Base-by-base conservation (phyloP, 2,329 filamentous ascomycete genomes). In the Pseudogymnoascus destructans region DNA sequence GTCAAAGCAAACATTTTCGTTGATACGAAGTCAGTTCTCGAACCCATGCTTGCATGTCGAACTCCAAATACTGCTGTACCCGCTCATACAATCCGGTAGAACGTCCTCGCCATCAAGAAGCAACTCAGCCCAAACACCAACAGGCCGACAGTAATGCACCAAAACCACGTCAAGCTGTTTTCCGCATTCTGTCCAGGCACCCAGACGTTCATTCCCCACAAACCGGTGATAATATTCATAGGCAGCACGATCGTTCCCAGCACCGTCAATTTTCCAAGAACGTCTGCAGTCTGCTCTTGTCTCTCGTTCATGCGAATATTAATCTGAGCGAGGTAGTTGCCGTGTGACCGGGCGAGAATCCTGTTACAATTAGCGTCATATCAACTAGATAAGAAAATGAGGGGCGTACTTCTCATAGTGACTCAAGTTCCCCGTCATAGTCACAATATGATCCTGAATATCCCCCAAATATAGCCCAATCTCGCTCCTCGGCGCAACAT, bases 301-400 rank as follows among this genome's bases (percentile, higher is more conserved):
- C 93, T 85, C 75, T 97, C 92, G 72, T 96, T 96, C 92, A 97
- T 97, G 67, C 90, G 84, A 66, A 97, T 95, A 72, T 96, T 97
- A 74, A 98, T 96, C 70, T 98, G 93, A 0, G 93, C 93, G n/a
- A 98, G 86, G 70, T 98, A 98, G 70, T 97, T 98, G 68, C 84
- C 88, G 68, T 98, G 93, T 10, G 91, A 91, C 59, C 93, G 83
- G 54, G 89, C 89, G 25, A 98, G 79, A 55, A 98, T 88, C 67
- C 89, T 93, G 63, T 3, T 27, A 13, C 19, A 3, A 38, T 3
- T 61, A 60, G 54, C 57, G 58, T n/a, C 13, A 25, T 19, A 49
- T 60, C 61, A 68, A 63, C 49, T 32, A 32, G 13, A 36, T 35
- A 5, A 5, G 3, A 8, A 57, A 19, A 52, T 19, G 59, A 30